Base-by-base conservation (phyloP, 257 asterid species). In the Gardenia jasminoides region DNA sequence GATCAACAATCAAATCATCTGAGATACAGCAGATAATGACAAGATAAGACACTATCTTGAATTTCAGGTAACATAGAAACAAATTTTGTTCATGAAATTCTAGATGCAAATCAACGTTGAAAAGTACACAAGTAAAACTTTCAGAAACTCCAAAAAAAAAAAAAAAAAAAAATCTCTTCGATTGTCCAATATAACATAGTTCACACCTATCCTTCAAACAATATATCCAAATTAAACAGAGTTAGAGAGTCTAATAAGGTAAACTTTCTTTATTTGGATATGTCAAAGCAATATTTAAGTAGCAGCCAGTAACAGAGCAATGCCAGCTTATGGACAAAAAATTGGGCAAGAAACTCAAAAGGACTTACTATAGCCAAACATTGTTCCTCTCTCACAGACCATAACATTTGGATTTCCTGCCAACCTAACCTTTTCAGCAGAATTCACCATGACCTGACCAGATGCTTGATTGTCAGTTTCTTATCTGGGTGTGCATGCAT, bases 1-100 rank as follows among this genome's bases (percentile, higher is more conserved):
- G 99, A 90, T 93, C 99, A 80, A 96, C 97, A 73, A 96, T 90
- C 89, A 93, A 84, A 89, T 93, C 99, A 90, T 89, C 99, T 96
- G 91, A 84, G 41, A 76, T n/a, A 17, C 36, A 56, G 65, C 67
- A 73, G 39, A 74, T 24, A 56, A 20, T 33, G 22, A 39, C 36
- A 22, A 20, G 20, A 33, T 8, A 74, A 33, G 50, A 36, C 58
- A 52, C 36, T 67, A 28, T 36, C n/a, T 67, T 17, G 1, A 17
- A 44, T 33, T 67, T 67, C 28, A 67, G 15, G 48, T 20, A 7
- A 17, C 67, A 6, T 7, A 22, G 24, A 44, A 67, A 67, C 2
- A 6, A 33, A 31, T 15, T 19, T 58, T 24, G 22, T 59, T 19
- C 66, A 59, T 59, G 0, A 59, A 59, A 59, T 59, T 59, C 30